Base-by-base conservation (phyloP, 768 basidiomycete genomes). In the Stropharia rugosoannulata region DNA sequence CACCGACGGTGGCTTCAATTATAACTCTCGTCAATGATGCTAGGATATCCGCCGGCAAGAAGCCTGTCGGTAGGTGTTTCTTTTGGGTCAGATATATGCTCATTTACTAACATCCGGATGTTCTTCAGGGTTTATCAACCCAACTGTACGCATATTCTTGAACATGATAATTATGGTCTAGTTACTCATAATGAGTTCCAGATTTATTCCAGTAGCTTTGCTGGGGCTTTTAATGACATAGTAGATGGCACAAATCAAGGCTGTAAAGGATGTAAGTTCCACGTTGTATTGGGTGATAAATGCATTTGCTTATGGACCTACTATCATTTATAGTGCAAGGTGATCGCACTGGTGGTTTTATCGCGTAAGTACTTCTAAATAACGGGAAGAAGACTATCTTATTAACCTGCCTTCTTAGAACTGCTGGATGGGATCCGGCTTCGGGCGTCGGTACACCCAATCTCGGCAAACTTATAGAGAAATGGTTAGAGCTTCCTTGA, bases 21-120 rank as follows among this genome's bases (percentile, higher is more conserved):
- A 71, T 83, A 42, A 69, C 82, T 1, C 66, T 82, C 67, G 68
- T 83, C 40, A 83, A 83, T 56, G 82, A 83, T 55, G 80, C 77
- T 0, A 73, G 81, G 4, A 64, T 84, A 38, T 68, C 72, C 11
- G 9, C 10, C 1, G 69, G 71, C 7, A 82, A 81, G 63, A 56
- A 61, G 0, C 66, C 80, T 0, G 71, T 84, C 38, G 82, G 80
- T 38, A 42, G 38, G 62, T 58, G 46, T 58, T 53, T 18, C 25
- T 44, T 9, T 18, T 25, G 32, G 35, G 15, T 41, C 36, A 27
- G 25, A 7, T 49, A 47, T 8, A 32, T 29, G 40, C 25, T 1
- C 12, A n/a, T 8, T n/a, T 19, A 29, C 40, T n/a, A 57, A 25
- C 7, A 13, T 19, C 15, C 16, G 25, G 22, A 27, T n/a, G 9